Percentiles rank a stretch among this genome's conserved stretches.
Evolutionary conservation across 164 flowering plant species (phyloP).

Genomic region (Warburgia ugandensis): DNA sequence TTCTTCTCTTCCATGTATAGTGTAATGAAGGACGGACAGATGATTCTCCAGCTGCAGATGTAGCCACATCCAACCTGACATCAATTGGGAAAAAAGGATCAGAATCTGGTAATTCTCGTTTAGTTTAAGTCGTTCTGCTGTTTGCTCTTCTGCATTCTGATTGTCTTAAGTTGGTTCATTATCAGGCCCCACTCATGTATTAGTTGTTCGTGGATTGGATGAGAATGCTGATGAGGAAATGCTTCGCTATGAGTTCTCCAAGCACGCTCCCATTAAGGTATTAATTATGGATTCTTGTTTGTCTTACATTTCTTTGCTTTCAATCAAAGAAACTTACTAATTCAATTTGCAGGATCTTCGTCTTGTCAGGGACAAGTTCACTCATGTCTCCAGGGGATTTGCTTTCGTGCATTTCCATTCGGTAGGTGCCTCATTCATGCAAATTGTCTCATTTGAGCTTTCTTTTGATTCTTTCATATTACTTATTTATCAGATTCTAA

Average conservation of each 20-base stretch:
- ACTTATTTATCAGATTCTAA: no score
- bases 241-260: slow-evolving; percentile 98
- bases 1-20: slow-evolving; percentile 45
- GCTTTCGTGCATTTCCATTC: slow-evolving; percentile 96
- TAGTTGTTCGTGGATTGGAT: slow-evolving; percentile 98
- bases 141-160: no score
- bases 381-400: slow-evolving; percentile 98
- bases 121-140: no score
- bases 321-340: no score
- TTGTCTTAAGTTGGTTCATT: no score
- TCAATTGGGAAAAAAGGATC: slow-evolving; percentile 63
- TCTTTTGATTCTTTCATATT: no score
- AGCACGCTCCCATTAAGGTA: slow-evolving; percentile 98
- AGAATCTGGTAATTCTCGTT: slow-evolving; percentile 62
- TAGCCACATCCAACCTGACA: slow-evolving; percentile 44
- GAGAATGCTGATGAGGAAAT: slow-evolving; percentile 99
- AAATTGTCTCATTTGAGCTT: no score
- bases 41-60: slow-evolving; percentile 92
- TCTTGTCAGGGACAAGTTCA: slow-evolving; percentile 94
- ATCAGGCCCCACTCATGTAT: slow-evolving; percentile 92
- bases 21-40: slow-evolving; percentile 83
- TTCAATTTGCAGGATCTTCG: slow-evolving; percentile 80
- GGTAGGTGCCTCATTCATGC: no score
- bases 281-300: background rate
- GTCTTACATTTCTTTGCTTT: background rate